Base-by-base conservation (phyloP, 1,139 yeast species). In the Kurtzmaniella quercitrusa region DNA sequence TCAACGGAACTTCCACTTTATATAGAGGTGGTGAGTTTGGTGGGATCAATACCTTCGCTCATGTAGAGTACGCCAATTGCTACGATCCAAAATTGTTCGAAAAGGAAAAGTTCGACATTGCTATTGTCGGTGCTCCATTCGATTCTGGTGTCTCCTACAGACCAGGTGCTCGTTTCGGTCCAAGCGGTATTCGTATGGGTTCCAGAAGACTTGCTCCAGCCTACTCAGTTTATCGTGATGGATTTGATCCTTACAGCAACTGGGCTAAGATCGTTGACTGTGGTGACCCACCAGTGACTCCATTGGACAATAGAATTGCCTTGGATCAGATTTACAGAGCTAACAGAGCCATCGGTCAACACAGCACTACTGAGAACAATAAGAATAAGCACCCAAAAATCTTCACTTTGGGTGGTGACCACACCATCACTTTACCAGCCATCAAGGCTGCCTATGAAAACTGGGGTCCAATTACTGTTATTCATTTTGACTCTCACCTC, bases 1-100 rank as follows among this genome's bases (percentile, higher is more conserved):
- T 66, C 43, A 61, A 61, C 45, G 71, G 71, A 14, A 55, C 62
- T 19, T 52, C 61, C 37, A 61, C 56, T 18, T 47, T 65, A 38
- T 66, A 66, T 47, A 60, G 67, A 42, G 70, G 71, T 44, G 68
- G 66, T 45, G 66, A 64, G 20, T 62, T 57, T 44, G 57, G 64
- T 0, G 71, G 72, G 2, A 57, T 66, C 36, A 61, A 64, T 12
- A 59, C 71, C 0, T 68, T 64, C 54, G 73, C 69, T 5, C 72
- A 66, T 44, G 51, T 65, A 20, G 69, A 69, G 2, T 46, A 49
- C 19, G 41, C 49, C 26, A 47, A 60, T 12, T 68, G 72, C 43
- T 66, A 64, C 40, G 53, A 49, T 17, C 50, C 55, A 2, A 50
- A 53, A 7, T 58, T 61, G 42, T 50, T 43, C 32, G 53, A 50